Evolutionary conservation across 306 rosid genomes (phyloP).

Genomic region (Acmispon strigosus): DNA sequence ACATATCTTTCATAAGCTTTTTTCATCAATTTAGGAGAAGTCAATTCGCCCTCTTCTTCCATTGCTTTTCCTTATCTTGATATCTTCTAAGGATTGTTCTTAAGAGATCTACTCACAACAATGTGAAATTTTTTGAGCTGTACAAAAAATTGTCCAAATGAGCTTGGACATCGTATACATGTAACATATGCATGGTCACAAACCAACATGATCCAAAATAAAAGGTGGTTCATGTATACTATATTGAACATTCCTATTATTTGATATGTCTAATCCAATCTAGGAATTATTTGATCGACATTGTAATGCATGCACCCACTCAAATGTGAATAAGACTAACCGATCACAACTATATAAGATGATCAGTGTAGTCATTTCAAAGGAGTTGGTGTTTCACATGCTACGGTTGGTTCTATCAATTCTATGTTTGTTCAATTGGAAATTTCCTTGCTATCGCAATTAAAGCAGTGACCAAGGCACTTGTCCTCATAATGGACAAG

Average conservation of each 20-base stretch:
- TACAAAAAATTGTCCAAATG: neutral
- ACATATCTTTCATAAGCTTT: neutral
- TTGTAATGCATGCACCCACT: neutral
- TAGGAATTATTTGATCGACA: neutral
- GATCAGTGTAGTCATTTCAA: constrained; percentile 24
- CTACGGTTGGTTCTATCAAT: constrained; percentile 9
- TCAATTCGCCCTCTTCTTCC: neutral
- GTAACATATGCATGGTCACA: no score
- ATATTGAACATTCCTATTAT: neutral
- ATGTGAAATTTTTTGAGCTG: neutral
- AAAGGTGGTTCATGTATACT: neutral
- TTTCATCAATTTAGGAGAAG: neutral
- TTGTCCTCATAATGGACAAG: neutral
- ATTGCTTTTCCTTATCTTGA: neutral
- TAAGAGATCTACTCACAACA: neutral
- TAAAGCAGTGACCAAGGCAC: neutral
- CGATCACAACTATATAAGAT: neutral
- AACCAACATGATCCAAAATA: neutral
- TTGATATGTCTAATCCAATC: neutral
- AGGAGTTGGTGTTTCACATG: constrained; percentile 23
- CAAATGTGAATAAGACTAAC: constrained; percentile 2
- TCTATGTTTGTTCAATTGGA: constrained; percentile 11
- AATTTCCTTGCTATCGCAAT: constrained; percentile 21
- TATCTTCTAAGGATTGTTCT: neutral
- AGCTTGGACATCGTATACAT: neutral